A percentile compares a stretch with the other conserved stretches of the same genome.
Evolutionary conservation across 345 rosid species (phyloP).

Genomic region (Mangifera indica): DNA sequence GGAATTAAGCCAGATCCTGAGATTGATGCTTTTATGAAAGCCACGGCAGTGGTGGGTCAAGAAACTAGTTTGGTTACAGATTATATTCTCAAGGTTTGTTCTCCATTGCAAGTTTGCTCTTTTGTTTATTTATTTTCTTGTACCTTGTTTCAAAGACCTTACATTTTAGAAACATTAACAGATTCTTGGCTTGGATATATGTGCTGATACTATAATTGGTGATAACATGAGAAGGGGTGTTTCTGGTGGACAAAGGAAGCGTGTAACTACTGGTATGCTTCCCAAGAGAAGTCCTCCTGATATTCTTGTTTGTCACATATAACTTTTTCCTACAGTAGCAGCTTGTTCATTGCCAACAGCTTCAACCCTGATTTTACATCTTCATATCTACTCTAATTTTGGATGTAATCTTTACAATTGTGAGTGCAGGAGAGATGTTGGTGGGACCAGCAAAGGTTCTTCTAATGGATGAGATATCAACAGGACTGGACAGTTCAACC

Average conservation of each 20-base stretch:
- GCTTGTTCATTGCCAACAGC: too few species aligned
- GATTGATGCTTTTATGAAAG: slow-evolving; percentile 82
- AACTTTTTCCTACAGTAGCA: not conserved
- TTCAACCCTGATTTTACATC: too few species aligned
- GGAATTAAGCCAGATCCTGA: slow-evolving; percentile 78
- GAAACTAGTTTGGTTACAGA: slow-evolving; percentile 72
- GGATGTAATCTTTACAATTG: not conserved
- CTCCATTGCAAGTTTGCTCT: not conserved
- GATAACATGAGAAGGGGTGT: slow-evolving; percentile 79
- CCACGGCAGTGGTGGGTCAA: slow-evolving; percentile 55
- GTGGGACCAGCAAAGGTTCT: slow-evolving; percentile 91
- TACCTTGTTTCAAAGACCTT: not conserved
- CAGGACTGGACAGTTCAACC: slow-evolving; percentile 90
- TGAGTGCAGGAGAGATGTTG: slow-evolving; percentile 81
- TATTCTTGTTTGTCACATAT: not conserved
- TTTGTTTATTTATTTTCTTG: not conserved
- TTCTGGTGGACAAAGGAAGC: slow-evolving; percentile 82
- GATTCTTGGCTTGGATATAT: slow-evolving; percentile 74
- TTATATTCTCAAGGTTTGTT: slow-evolving; percentile 67
- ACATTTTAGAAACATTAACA: slow-evolving; percentile 20
- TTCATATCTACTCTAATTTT: not conserved
- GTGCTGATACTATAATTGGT: slow-evolving; percentile 75
- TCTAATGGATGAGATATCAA: slow-evolving; percentile 94
- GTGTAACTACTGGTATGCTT: slow-evolving; percentile 72
- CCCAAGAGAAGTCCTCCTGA: not conserved